Evolutionary conservation across 495 filamentous ascomycete species (phyloP).

Genomic region (Hapsidospora chrysogenum): DNA sequence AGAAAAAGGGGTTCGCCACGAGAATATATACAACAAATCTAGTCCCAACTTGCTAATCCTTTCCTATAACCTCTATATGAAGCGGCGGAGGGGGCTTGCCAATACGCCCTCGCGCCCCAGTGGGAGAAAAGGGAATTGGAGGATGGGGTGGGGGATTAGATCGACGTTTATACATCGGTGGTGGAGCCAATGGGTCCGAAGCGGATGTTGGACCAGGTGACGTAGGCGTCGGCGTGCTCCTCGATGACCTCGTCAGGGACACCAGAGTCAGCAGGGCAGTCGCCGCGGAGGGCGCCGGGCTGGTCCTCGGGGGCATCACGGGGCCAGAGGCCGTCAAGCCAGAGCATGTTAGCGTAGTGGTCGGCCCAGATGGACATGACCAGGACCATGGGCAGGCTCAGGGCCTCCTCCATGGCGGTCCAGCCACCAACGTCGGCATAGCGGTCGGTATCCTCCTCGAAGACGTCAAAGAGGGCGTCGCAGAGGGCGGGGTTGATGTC

Average conservation of each 20-base stretch:
- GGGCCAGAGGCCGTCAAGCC: conserved; percentile 69
- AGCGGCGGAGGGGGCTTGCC: too few species aligned
- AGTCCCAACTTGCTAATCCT: too few species aligned
- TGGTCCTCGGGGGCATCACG: conserved; percentile 28
- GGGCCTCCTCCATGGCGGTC: conserved; percentile 34
- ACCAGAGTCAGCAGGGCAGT: conserved; percentile 45
- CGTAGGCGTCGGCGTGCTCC: conserved; percentile 32
- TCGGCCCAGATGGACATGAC: conserved; percentile 71
- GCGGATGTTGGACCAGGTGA: conserved; percentile 48
- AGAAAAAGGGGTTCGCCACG: too few species aligned
- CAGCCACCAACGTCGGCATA: conserved; percentile 47
- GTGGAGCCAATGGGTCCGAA: conserved; percentile 51
- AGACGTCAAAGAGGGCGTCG: conserved; percentile 37
- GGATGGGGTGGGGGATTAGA: too few species aligned
- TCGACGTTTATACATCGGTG: too few species aligned
- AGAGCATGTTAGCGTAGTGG: conserved; percentile 63
- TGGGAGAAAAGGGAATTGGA: too few species aligned
- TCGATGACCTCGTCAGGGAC: conserved; percentile 41
- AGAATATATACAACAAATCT: too few species aligned
- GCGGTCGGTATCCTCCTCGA: conserved; percentile 42
- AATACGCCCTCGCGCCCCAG: too few species aligned
- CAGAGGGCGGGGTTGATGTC: conserved; percentile 47
- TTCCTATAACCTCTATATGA: too few species aligned
- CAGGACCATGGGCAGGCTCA: conserved; percentile 50
- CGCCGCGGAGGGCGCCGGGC: conserved; percentile 54